A percentile compares a stretch with the other conserved stretches of the same genome.
Evolutionary conservation across 352 stramenopile genomes (phyloP).

Genomic region (Phytophthora colocasiae): DNA sequence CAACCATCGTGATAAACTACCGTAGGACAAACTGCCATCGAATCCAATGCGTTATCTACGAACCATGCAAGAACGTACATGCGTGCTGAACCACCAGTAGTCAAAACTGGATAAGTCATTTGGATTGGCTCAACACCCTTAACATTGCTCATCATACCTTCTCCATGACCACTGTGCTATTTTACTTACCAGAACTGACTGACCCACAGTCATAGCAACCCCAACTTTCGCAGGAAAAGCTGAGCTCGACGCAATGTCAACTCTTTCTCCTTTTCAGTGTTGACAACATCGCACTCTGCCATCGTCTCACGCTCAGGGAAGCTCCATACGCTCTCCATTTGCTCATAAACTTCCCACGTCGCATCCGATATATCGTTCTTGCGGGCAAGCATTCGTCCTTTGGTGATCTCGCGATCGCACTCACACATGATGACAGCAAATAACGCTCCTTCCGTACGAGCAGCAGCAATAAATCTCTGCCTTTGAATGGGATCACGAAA

Average conservation of each 20-base stretch:
- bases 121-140: conserved; percentile 1
- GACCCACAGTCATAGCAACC: conserved; percentile 43
- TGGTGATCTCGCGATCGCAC: conserved; percentile 76
- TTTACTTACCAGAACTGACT: background rate
- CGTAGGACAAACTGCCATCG: conserved; percentile 22
- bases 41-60: conserved; percentile 28
- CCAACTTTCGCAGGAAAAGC: conserved; percentile 65
- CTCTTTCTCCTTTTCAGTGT: conserved; percentile 80
- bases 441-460: conserved; percentile 55
- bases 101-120: background rate
- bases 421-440: conserved; percentile 66
- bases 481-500: conserved; percentile 59
- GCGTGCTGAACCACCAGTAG: conserved; percentile 1
- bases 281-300: conserved; percentile 57
- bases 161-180: background rate
- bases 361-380: conserved; percentile 72
- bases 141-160: conserved; percentile 13
- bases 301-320: conserved; percentile 43
- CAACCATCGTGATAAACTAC: conserved; percentile 39
- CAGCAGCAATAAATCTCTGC: conserved; percentile 49
- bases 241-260: conserved; percentile 62
- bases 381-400: conserved; percentile 63
- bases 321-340: conserved; percentile 63
- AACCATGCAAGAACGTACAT: conserved; percentile 17
- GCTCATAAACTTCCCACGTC: conserved; percentile 72